Conservation (phyloP, 768 basidiomycete genomes). For the Peribolospora baueri region DNA sequence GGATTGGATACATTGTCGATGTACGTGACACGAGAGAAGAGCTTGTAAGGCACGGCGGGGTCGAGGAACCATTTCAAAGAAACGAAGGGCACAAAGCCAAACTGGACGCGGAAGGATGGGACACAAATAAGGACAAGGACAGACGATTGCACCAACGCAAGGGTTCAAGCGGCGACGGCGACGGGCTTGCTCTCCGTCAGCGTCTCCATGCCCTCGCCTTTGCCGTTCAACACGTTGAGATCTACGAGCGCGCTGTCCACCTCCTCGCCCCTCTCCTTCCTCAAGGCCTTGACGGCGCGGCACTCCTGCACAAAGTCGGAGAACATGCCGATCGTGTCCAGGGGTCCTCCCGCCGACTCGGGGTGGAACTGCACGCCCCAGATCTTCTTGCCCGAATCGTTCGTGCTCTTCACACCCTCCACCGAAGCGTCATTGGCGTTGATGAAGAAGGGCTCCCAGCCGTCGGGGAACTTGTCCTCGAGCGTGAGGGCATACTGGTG, state of each 20-base stretch:
- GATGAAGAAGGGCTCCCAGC: slow-evolving; percentile 99
- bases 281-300: not conserved
- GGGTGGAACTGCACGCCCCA: slow-evolving; percentile 99
- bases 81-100: too few species aligned
- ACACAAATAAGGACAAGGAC: too few species aligned
- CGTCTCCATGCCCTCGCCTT: not conserved
- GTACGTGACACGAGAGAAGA: too few species aligned
- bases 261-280: not conserved
- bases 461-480: slow-evolving; percentile 80
- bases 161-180: not conserved
- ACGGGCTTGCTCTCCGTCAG: not conserved
- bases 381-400: slow-evolving; percentile 62
- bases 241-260: not conserved
- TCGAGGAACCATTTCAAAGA: too few species aligned
- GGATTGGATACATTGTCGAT: too few species aligned
- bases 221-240: not conserved
- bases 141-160: not conserved
- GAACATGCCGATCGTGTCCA: slow-evolving; percentile 99
- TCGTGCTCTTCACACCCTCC: slow-evolving; percentile 90
- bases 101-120: too few species aligned
- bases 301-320: slow-evolving; percentile 44
- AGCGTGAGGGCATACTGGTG: slow-evolving; percentile 88
- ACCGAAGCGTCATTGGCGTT: slow-evolving; percentile 89
- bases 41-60: too few species aligned
- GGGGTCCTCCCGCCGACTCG: slow-evolving; percentile 69